Percentiles rank a stretch among this genome's conserved stretches.
phyloP scores from a whole-genome alignment of 225 moss, liverwort and hornwort genomes.

The Rhytidiadelphus loreus region DNA sequence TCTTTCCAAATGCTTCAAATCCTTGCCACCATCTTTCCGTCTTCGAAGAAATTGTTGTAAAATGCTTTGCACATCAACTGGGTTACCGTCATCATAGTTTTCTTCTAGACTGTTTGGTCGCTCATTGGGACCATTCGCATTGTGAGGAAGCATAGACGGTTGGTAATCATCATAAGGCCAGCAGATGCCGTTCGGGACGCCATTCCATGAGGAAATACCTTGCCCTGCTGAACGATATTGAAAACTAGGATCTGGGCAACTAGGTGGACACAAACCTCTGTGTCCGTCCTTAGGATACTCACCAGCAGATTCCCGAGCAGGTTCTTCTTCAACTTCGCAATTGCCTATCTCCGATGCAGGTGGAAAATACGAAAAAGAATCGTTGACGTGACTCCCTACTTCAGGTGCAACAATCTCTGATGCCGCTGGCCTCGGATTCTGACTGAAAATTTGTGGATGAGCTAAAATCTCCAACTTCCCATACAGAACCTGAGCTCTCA shows the following conservation, averaged over 20 bases:
- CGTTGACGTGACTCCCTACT: background rate
- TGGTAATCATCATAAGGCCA: slow-evolving; percentile 2
- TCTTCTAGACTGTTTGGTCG: background rate
- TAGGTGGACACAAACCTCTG: background rate
- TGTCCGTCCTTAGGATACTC: background rate
- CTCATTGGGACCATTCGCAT: background rate
- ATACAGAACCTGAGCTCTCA: slow-evolving; percentile 39
- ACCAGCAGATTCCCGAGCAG: background rate
- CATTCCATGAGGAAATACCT: background rate
- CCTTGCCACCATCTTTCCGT: slow-evolving; percentile 4
- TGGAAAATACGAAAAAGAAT: slow-evolving; percentile 36
- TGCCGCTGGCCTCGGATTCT: slow-evolving; percentile 11
- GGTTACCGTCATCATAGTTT: background rate
- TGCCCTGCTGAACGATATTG: background rate
- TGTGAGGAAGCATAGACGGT: background rate
- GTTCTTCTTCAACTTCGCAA: slow-evolving; percentile 4
- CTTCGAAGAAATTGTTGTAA: slow-evolving; percentile 14
- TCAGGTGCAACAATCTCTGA: slow-evolving; percentile 1
- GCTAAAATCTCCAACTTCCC: slow-evolving; percentile 22
- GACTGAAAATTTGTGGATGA: background rate
- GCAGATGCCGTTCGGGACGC: background rate
- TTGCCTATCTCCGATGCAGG: slow-evolving; percentile 34
- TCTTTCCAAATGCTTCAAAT: background rate
- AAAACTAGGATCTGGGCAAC: background rate
- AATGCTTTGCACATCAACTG: slow-evolving; percentile 2